Conservation (phyloP, 2,329 filamentous ascomycete species). For the Nemania sp. region DNA sequence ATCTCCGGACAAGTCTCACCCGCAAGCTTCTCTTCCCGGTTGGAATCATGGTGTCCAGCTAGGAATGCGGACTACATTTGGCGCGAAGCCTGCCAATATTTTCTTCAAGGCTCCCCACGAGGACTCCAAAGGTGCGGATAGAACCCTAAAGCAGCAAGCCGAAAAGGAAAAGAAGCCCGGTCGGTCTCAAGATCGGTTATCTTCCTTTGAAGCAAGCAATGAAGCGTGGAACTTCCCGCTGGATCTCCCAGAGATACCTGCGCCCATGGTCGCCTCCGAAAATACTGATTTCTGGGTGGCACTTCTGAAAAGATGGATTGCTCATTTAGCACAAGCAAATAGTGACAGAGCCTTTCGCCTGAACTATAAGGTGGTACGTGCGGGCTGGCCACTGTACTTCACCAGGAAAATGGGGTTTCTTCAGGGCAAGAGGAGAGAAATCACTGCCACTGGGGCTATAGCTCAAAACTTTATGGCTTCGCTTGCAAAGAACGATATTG, state of each 20-base stretch:
- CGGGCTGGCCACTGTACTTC: slow-evolving; percentile 29
- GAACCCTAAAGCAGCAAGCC: slow-evolving; percentile 1
- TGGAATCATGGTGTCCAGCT: slow-evolving; percentile 35
- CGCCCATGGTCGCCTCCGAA: slow-evolving; percentile 5
- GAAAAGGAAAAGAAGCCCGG: slow-evolving; percentile 21
- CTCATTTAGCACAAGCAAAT: slow-evolving; percentile 27
- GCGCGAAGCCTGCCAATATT: slow-evolving; percentile 21
- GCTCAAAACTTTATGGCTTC: slow-evolving; percentile 27
- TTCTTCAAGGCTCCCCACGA: slow-evolving; percentile 18
- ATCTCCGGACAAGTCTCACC: background rate
- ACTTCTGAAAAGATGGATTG: slow-evolving; percentile 17
- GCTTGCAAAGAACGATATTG: slow-evolving; percentile 16
- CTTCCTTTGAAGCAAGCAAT: slow-evolving; percentile 27
- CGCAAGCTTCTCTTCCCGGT: slow-evolving; percentile 17
- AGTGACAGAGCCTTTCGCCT: slow-evolving; percentile 20
- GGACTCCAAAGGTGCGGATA: background rate
- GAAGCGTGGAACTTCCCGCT: slow-evolving; percentile 29
- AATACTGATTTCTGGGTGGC: slow-evolving; percentile 16
- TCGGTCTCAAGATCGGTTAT: slow-evolving; percentile 17
- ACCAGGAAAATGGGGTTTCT: slow-evolving; percentile 28
- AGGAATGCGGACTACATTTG: slow-evolving; percentile 35
- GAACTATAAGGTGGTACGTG: slow-evolving; percentile 30
- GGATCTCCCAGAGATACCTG: slow-evolving; percentile 10
- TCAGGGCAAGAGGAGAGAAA: slow-evolving; percentile 28
- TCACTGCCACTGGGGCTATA: slow-evolving; percentile 12